phyloP scores from a whole-genome alignment of 2,329 filamentous ascomycete species.

The Fusarium tuaranense region DNA sequence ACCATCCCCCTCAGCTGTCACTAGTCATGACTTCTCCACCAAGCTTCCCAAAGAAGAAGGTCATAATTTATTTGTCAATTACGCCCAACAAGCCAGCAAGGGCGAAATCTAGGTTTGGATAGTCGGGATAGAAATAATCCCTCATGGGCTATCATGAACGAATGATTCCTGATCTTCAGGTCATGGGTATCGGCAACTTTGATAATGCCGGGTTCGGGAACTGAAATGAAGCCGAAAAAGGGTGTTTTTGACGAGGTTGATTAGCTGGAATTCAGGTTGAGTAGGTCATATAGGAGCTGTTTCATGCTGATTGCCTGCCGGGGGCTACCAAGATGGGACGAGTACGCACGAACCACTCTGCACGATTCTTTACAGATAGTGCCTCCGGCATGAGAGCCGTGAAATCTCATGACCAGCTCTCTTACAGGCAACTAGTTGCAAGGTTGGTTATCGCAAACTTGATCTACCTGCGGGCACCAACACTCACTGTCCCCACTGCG shows the following conservation, averaged over 20 bases:
- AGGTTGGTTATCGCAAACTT: not conserved
- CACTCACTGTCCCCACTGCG: not conserved
- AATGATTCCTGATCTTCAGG: not conserved
- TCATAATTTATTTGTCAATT: not conserved
- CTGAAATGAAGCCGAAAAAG: not conserved
- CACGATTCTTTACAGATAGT: not conserved
- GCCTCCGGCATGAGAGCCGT: not conserved
- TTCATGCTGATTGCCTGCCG: not conserved
- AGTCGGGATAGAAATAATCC: not conserved
- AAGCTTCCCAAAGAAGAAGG: constrained; percentile 28
- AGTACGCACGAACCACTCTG: not conserved
- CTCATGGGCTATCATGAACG: not conserved
- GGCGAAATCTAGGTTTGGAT: not conserved
- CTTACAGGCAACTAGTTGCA: not conserved
- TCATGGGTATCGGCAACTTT: not conserved
- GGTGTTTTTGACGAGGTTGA: not conserved
- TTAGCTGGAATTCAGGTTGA: not conserved
- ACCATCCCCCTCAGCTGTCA: not conserved
- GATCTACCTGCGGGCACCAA: not conserved
- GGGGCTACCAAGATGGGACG: not conserved
- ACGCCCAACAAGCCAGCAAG: not conserved
- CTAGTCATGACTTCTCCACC: constrained; percentile 1
- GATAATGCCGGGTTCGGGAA: not conserved
- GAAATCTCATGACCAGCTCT: not conserved
- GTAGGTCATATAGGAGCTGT: not conserved